Percentiles rank a stretch among this genome's conserved stretches.
Evolutionary conservation across 2,329 filamentous ascomycete genomes (phyloP).

Genomic region (Onygenales sp.): DNA sequence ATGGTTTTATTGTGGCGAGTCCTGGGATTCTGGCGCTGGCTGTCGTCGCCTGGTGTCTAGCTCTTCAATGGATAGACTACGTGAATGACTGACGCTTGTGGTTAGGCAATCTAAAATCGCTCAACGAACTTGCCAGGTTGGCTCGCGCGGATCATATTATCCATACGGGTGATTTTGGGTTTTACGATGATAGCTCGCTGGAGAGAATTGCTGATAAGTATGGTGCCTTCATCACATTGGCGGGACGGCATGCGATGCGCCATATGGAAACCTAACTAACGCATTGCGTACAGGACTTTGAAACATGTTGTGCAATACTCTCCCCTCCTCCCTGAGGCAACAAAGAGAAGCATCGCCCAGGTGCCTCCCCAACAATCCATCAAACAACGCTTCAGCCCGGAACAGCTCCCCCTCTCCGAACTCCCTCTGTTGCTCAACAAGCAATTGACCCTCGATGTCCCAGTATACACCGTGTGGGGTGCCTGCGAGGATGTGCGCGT

Average conservation of each 20-base stretch:
- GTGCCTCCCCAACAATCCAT: conserved; percentile 59
- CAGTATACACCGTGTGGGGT: conserved; percentile 98
- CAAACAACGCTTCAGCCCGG: conserved; percentile 72
- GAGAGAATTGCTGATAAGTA: conserved; percentile 98
- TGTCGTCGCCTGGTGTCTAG: too few species aligned
- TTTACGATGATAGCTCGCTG: conserved; percentile 92
- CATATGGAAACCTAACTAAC: neutral
- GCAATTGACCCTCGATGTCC: conserved; percentile 83
- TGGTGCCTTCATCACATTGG: conserved; percentile 31
- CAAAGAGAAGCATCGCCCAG: conserved; percentile 57
- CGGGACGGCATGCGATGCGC: neutral
- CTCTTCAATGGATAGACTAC: too few species aligned
- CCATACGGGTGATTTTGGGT: conserved; percentile 97
- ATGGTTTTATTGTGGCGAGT: neutral
- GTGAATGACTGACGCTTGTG: neutral
- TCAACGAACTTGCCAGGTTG: conserved; percentile 93
- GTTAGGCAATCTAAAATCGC: conserved; percentile 80
- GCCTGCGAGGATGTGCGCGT: conserved; percentile 97
- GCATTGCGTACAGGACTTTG: conserved; percentile 56
- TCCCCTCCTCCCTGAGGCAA: conserved; percentile 72
- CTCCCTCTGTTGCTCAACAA: conserved; percentile 80
- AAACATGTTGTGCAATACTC: conserved; percentile 99
- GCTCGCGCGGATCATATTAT: conserved; percentile 96
- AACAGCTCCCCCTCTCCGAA: conserved; percentile 84
- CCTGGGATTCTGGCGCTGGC: too few species aligned